Conservation (phyloP, 768 basidiomycete genomes). For the Amanita exitialis region DNA sequence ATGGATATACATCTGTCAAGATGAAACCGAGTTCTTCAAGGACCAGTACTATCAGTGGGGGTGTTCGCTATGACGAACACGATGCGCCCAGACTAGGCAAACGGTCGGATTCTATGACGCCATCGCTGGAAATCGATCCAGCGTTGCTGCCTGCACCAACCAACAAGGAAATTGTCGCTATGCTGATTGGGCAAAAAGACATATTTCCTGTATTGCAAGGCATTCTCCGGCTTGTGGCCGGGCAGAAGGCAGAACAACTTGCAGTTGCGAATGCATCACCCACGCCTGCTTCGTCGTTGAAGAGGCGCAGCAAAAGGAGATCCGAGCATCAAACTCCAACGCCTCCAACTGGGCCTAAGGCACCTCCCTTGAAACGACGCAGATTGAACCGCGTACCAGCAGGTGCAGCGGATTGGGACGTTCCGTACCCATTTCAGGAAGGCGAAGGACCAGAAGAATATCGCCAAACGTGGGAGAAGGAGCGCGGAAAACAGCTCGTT, state of each 20-base stretch:
- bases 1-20: conserved; percentile 12
- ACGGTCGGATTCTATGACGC: conserved; percentile 9
- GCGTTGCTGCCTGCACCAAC: conserved; percentile 36
- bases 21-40: conserved; percentile 3
- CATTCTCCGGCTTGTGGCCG: conserved; percentile 46
- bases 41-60: neutral
- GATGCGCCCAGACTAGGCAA: conserved; percentile 9
- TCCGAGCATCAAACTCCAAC: neutral
- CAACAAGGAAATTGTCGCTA: conserved; percentile 47
- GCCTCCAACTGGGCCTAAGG: neutral
- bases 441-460: conserved; percentile 70
- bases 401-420: conserved; percentile 75
- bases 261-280: neutral
- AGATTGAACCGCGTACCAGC: conserved; percentile 64
- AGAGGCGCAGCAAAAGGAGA: neutral
- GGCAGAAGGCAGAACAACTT: conserved; percentile 15
- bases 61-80: conserved; percentile 1
- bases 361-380: conserved; percentile 40
- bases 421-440: conserved; percentile 65
- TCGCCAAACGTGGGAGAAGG: conserved; percentile 50
- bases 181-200: conserved; percentile 54
- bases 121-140: conserved; percentile 24
- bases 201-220: conserved; percentile 56
- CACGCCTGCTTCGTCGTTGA: conserved; percentile 8
- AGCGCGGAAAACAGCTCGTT: conserved; percentile 53